Evolutionary conservation across 2,329 filamentous ascomycete species (phyloP).

Genomic region (Aotearoamyces nothofagi): DNA sequence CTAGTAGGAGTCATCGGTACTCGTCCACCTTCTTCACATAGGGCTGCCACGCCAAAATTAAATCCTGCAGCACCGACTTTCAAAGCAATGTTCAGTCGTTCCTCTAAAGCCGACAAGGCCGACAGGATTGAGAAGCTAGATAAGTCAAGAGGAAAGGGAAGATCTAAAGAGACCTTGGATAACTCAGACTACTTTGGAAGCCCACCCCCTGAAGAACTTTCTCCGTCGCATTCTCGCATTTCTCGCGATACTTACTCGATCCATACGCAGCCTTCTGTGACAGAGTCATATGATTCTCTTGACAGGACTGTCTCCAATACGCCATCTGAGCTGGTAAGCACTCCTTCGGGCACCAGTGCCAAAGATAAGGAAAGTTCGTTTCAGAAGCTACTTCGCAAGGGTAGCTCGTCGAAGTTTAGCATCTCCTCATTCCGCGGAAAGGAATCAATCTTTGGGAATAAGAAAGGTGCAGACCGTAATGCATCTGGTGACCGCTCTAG

Average conservation of each 20-base stretch:
- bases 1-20: constrained; percentile 67
- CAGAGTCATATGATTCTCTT: constrained; percentile 29
- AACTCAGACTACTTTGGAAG: constrained; percentile 18
- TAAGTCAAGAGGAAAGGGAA: constrained; percentile 23
- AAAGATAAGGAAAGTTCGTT: constrained; percentile 34
- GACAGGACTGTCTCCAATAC: constrained; percentile 41
- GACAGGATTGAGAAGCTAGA: constrained; percentile 24
- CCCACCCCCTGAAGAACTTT: constrained; percentile 22
- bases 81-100: constrained; percentile 51
- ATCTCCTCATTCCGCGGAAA: constrained; percentile 40
- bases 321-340: constrained; percentile 33
- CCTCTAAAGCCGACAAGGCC: constrained; percentile 20
- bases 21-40: constrained; percentile 38
- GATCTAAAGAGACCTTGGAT: constrained; percentile 24
- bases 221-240: constrained; percentile 34
- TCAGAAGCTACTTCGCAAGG: constrained; percentile 47
- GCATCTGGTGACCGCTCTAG: constrained; percentile 38
- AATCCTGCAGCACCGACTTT: constrained; percentile 88
- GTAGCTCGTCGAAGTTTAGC: constrained; percentile 50
- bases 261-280: constrained; percentile 40
- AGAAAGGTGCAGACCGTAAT: constrained; percentile 46
- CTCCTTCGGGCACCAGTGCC: constrained; percentile 20
- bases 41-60: constrained; percentile 42
- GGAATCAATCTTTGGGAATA: constrained; percentile 33
- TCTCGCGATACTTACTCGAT: constrained; percentile 42